Base-by-base conservation (phyloP, 75 land plant species). In the Pseudotsuga menziesii region DNA sequence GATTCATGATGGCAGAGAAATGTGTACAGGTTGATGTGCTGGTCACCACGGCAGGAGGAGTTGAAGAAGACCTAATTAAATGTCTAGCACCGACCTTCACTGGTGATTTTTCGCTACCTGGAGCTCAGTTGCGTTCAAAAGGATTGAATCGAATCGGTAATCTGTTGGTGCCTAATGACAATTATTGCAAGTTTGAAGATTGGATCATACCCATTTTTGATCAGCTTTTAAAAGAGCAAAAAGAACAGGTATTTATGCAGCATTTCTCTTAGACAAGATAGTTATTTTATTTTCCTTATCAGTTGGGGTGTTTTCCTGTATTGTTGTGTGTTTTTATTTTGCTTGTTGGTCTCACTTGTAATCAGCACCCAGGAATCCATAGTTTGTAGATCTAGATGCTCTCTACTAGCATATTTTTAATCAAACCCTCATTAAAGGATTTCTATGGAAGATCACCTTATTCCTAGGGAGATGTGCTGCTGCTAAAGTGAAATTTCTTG, bases 121-220 rank as follows among this genome's bases (percentile, higher is more conserved):
- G 97, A 48, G 89, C 89, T 67, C 74, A 83, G 58, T 78, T 96
- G 3, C 88, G 97, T 20, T 86, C 97, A 72, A 94, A 90, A 76
- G 99, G 97, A 63, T 84, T 96, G 75, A 96, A 96, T 78, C 88
- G 99, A 39, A 96, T 94, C 66, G 97, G 99, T 48, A 96, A 96
- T 64, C 79, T 96, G 56, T 75, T 91, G 90, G 99, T 96, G 62
- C 99, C 99, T 16, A 96, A 96, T 78, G 94, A 91, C 61, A 96
- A 96, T 79, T 96, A 96, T 75, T 96, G 98, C 87, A 93, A 88
- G 79, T 96, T 93, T 82, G 98, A 96, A 87, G 93, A 93, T 76
- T 93, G 98, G 98, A 86, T 96, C 13, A 83, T 94, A 25, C 97
- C 97, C 41, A 87, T 96, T 77, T 84, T 96, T 63, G 97, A 96